These are phyloP conservation scores for Trichoderma sp. DNA, from an alignment of 2,329 filamentous ascomycete genomes.

Conservation along the genomic window DNA sequence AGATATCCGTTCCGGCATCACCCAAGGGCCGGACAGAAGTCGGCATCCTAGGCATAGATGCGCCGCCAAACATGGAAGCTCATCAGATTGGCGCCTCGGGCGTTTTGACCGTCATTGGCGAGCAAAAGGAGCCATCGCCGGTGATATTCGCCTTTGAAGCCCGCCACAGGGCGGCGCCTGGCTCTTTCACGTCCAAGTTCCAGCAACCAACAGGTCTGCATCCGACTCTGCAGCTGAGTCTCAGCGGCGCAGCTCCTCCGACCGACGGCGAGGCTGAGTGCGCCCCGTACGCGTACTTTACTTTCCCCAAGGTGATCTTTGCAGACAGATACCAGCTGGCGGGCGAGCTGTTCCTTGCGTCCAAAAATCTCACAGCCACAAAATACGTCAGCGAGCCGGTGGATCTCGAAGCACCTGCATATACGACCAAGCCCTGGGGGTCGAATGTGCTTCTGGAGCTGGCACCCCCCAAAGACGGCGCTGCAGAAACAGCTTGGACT, in stretches of 20 bases:
- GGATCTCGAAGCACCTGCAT: constrained; percentile 88
- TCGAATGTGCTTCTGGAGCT: constrained; percentile 77
- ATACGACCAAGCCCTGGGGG: constrained; percentile 76
- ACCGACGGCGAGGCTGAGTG: constrained; percentile 51
- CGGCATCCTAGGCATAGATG: constrained; percentile 71
- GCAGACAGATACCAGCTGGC: constrained; percentile 83
- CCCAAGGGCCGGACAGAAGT: constrained; percentile 69
- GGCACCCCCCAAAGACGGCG: constrained; percentile 49
- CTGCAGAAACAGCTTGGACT: constrained; percentile 55
- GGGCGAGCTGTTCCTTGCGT: constrained; percentile 74
- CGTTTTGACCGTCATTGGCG: constrained; percentile 74
- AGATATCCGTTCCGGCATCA: constrained; percentile 45
- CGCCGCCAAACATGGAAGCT: constrained; percentile 58
- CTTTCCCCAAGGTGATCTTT: constrained; percentile 79
- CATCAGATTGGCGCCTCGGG: constrained; percentile 80
- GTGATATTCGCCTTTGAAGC: constrained; percentile 83
- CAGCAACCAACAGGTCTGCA: constrained; percentile 77
- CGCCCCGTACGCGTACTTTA: constrained; percentile 76
- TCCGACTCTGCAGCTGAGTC: constrained; percentile 70
- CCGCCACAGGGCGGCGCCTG: constrained; percentile 65
- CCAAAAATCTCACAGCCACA: constrained; percentile 73
- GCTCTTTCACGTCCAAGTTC: constrained; percentile 65
- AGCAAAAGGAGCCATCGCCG: constrained; percentile 70
- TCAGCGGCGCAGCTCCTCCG: constrained; percentile 57
- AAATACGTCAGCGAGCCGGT: constrained; percentile 72